phyloP scores from a whole-genome alignment of 495 filamentous ascomycete genomes.

The Acidomyces sp. region DNA sequence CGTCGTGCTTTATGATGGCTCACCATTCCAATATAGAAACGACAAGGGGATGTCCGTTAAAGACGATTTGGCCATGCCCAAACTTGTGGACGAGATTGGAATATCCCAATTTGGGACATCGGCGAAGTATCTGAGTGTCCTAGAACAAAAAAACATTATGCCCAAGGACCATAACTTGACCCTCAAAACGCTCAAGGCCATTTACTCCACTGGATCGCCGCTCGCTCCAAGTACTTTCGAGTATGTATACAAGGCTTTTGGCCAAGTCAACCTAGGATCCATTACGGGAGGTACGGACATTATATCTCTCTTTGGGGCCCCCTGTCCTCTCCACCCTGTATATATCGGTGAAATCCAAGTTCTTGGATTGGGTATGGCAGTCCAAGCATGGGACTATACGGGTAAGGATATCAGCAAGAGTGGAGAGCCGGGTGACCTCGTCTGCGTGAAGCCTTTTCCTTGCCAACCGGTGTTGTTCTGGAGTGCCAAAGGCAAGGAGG shows the following conservation, averaged over 20 bases:
- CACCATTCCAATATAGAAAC: constrained; percentile 52
- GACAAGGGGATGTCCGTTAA: constrained; percentile 24
- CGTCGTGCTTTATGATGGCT: constrained; percentile 77
- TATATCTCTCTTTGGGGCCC: constrained; percentile 80
- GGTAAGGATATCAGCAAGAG: constrained; percentile 38
- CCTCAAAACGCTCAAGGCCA: constrained; percentile 51
- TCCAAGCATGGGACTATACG: constrained; percentile 59
- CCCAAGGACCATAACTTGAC: constrained; percentile 41
- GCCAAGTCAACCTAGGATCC: constrained; percentile 63
- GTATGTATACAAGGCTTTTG: constrained; percentile 75
- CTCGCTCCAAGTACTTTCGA: constrained; percentile 84
- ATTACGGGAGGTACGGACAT: constrained; percentile 91
- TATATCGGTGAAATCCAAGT: constrained; percentile 82
- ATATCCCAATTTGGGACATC: constrained; percentile 90
- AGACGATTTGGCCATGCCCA: constrained; percentile 58
- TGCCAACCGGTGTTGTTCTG: constrained; percentile 85
- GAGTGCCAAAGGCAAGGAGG: constrained; percentile 56
- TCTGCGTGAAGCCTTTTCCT: constrained; percentile 77
- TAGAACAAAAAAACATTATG: constrained; percentile 65
- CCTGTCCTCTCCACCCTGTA: constrained; percentile 76
- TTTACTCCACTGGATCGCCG: constrained; percentile 88
- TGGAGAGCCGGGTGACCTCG: constrained; percentile 74
- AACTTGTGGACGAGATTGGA: constrained; percentile 51
- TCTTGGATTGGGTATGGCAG: constrained; percentile 80
- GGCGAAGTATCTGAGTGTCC: constrained; percentile 79